Conservation (phyloP, 192 early-diverging fungal species). For the Umbelopsis ramanniana region DNA sequence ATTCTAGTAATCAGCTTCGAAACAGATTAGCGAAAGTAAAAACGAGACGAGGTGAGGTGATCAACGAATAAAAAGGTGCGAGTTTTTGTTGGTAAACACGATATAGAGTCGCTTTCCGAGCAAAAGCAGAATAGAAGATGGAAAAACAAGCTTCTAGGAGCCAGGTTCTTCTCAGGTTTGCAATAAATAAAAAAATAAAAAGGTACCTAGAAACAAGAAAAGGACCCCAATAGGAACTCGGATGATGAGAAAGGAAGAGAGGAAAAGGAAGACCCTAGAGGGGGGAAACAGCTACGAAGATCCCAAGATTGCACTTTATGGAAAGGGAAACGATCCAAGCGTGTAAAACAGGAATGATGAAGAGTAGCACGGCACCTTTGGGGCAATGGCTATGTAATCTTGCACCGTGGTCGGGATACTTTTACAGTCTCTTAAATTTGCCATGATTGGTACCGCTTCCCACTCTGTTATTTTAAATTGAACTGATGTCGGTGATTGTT, state of each 20-base stretch:
- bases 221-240: background rate
- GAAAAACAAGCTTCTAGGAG: background rate
- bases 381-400: conserved; percentile 3
- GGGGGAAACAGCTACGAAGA: background rate
- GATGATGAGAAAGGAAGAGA: background rate
- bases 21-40: too few species aligned
- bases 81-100: background rate
- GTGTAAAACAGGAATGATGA: conserved; percentile 5
- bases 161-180: background rate
- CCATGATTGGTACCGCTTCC: background rate
- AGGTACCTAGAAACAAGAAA: conserved; percentile 6
- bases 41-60: too few species aligned
- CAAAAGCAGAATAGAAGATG: background rate
- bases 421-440: background rate
- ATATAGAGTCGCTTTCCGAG: background rate
- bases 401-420: conserved; percentile 5
- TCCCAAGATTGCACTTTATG: background rate
- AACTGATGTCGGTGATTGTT: conserved; percentile 22
- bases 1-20: too few species aligned
- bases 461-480: conserved; percentile 12
- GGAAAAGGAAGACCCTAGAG: conserved; percentile 1
- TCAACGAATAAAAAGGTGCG: background rate
- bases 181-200: background rate
- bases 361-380: background rate
- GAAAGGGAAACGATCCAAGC: conserved; percentile 8